Evolutionary conservation across 2,329 filamentous ascomycete species (phyloP).

Genomic region (Colletotrichum musicola): DNA sequence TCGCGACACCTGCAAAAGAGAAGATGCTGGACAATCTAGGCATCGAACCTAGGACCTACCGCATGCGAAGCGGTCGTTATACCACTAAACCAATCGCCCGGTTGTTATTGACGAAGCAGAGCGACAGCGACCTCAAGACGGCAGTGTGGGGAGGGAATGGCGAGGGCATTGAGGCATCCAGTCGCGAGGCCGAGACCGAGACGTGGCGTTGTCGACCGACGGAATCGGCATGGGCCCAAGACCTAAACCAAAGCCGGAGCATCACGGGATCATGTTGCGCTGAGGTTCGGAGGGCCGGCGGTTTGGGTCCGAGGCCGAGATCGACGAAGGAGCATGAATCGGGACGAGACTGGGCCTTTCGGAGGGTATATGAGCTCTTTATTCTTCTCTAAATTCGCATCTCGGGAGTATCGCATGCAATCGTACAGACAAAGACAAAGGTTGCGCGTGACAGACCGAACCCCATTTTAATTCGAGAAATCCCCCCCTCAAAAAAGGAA

Average conservation of each 20-base stretch:
- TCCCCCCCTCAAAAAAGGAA: background rate
- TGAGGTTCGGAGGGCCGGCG: background rate
- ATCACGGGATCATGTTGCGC: background rate
- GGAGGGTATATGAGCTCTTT: conserved; percentile 17
- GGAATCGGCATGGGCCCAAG: background rate
- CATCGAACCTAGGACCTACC: background rate
- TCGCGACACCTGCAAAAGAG: background rate
- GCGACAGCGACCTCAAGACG: background rate
- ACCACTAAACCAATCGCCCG: background rate
- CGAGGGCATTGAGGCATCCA: background rate
- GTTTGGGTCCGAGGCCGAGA: too few species aligned
- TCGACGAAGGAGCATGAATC: background rate
- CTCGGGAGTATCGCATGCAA: conserved; percentile 29
- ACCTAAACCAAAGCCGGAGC: too few species aligned
- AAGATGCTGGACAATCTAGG: background rate
- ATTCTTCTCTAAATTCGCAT: conserved; percentile 21
- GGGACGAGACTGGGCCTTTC: background rate
- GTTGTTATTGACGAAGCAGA: background rate
- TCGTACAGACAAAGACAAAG: conserved; percentile 10
- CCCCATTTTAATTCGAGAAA: background rate
- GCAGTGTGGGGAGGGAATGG: too few species aligned
- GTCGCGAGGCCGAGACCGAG: background rate
- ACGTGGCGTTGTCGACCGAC: background rate
- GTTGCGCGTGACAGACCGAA: conserved; percentile 8
- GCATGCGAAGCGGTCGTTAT: background rate